These are phyloP conservation scores for Daldinia vernicosa DNA, from an alignment of 495 filamentous ascomycete genomes.

Conservation along the genomic window DNA sequence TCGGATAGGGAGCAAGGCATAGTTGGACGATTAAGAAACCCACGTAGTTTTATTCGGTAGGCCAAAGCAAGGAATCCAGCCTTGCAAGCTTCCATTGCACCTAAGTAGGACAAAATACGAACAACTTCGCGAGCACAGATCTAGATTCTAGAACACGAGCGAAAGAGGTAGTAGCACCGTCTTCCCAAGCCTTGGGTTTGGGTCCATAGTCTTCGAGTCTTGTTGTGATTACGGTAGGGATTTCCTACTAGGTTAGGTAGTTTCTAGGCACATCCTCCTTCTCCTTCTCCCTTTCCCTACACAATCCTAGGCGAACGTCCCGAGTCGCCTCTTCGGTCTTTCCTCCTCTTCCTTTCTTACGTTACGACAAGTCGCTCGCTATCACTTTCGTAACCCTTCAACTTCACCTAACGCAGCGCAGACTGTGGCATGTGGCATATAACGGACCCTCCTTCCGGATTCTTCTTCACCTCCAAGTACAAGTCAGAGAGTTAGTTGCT, in stretches of 20 bases:
- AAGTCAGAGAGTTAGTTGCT: conserved; percentile 15
- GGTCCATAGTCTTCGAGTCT: conserved; percentile 25
- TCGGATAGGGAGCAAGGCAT: neutral
- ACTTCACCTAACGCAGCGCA: conserved; percentile 18
- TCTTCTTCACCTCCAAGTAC: conserved; percentile 16
- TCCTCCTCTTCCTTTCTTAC: conserved; percentile 6
- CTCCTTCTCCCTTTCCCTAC: neutral
- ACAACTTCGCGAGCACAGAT: neutral
- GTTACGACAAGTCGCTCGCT: conserved; percentile 15
- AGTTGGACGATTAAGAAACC: neutral
- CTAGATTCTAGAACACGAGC: neutral
- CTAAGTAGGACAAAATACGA: neutral
- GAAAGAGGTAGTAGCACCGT: neutral
- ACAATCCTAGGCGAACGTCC: neutral
- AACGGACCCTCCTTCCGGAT: conserved; percentile 4
- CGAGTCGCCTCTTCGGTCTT: conserved; percentile 12
- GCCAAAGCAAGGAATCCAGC: neutral
- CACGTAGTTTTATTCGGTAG: neutral
- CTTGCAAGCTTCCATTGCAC: neutral
- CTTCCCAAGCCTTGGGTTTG: conserved; percentile 1
- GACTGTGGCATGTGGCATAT: conserved; percentile 14
- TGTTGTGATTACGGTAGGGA: conserved; percentile 41
- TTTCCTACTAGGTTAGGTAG: conserved; percentile 37
- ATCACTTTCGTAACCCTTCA: conserved; percentile 23
- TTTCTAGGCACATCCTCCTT: conserved; percentile 31